Evolutionary conservation across 306 rosid genomes (phyloP).

Genomic region (Malus orientalis): DNA sequence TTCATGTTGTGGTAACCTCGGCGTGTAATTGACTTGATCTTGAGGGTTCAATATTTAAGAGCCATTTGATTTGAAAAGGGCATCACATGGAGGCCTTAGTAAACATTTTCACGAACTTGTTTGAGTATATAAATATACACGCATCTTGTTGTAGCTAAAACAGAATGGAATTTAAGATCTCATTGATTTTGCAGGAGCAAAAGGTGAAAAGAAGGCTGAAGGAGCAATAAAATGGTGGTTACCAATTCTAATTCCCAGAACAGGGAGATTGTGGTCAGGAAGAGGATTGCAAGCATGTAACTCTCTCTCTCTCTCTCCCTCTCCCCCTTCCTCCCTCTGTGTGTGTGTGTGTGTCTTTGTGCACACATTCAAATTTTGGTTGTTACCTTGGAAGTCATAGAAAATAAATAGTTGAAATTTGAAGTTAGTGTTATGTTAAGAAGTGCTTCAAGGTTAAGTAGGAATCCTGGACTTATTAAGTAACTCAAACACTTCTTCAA

Average conservation of each 20-base stretch:
- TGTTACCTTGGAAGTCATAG: not conserved
- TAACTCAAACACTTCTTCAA: not conserved
- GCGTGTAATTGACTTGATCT: not conserved
- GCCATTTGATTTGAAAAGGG: not conserved
- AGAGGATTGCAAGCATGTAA: constrained; percentile 80
- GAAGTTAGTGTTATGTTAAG: not conserved
- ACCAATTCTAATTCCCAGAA: constrained; percentile 51
- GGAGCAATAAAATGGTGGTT: constrained; percentile 38
- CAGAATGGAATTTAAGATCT: not conserved
- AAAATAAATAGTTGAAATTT: too few species aligned
- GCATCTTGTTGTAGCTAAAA: not conserved
- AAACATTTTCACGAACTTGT: not conserved
- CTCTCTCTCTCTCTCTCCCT: constrained; percentile 12
- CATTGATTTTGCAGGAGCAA: constrained; percentile 8
- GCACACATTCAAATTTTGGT: not conserved
- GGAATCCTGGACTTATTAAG: not conserved
- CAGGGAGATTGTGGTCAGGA: constrained; percentile 67
- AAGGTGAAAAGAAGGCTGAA: not conserved
- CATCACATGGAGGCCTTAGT: not conserved
- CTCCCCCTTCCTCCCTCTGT: not conserved
- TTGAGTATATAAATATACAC: not conserved
- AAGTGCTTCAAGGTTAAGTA: not conserved
- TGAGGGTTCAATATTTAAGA: not conserved
- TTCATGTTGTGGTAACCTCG: not conserved
- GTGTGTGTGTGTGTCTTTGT: not conserved